Base-by-base conservation (phyloP, 1,284 basidiomycete genomes). In the Melanopsichium pennsylvanicum region DNA sequence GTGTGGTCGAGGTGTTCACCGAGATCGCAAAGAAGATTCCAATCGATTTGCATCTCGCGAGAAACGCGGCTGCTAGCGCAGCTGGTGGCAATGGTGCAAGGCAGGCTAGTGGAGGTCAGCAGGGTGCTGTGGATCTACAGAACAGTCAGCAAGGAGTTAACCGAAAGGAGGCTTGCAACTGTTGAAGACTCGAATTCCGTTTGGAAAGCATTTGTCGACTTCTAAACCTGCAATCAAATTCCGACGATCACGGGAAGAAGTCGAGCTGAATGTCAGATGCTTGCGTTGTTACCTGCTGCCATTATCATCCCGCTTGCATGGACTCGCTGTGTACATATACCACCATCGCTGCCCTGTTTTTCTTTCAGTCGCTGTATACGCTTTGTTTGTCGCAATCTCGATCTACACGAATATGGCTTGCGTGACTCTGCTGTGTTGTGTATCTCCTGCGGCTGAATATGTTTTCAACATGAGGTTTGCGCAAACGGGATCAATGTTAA, bases 1-100 rank as follows among this genome's bases (percentile, higher is more conserved):
- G 94, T 39, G 88, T 99, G 47, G 90, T 94, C 39, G 95, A 98
- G 79, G 88, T 98, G 27, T 99, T 99, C 81, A 98, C 95, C 8
- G 96, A 98, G 83, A 78, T 81, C 33, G 74, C 75, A 12, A 78
- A 78, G 56, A 78, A 78, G 70, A 78, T 78, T 19, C 74, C 75
- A 5, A 74, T 74, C 41, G 72, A 74, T 38, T 37, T 68, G 36
- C 72, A 74, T 26, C 48, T 69, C 16, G 71, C 73, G 5, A 64
- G 66, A 25, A 68, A 59, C 19, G 69, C 70, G 3, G 59, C 70
- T 21, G 58, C 52, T 9, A 48, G 42, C 5, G 35, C 51, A 2
- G 45, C 54, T 3, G 63, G 60, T 23, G 56, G 44, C 18, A 62
- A 33, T 27, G 66, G 72, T 7, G 58, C 41, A 11, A 19, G 71